Evolutionary conservation across 352 stramenopile genomes (phyloP), one percentile per base, ranked within the genome.

Genomic region (Globisporangium mamillatum): DNA sequence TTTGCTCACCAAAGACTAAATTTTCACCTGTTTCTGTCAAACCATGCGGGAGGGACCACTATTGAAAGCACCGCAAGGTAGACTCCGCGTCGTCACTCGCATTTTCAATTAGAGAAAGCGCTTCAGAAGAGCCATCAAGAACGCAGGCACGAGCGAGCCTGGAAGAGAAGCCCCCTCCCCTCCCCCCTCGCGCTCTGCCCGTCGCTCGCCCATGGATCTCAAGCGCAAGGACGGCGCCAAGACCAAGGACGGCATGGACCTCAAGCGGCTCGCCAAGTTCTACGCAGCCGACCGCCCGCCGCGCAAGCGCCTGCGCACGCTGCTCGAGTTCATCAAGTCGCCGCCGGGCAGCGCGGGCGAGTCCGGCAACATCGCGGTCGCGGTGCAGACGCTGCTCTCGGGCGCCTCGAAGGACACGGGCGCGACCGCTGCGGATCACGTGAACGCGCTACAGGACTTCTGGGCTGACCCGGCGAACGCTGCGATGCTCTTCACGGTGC

Each of bases 191-290:
- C 9, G 1, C 41, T 48, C 14, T n/a, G 16, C 8, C 44, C 44
- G 16, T 52, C 44, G 16, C 18, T 10, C n/a, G n/a, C 6, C 8
- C 9, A 66, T 66, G 61, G 61, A 66, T 53, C 61, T 66, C 48
- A 66, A 66, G 61, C 61, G 61, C 64, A 46, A 46, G 29, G 64
- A 54, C 22, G 56, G 44, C 22, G 44, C 44, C 29, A 66, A 66
- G 61, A 34, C 48, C 56, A 46, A 46, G 29, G 64, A 54, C 22
- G 56, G 44, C 22, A 58, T 59, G 34, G 53, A 57, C 29, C 74
- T 90, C 46, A 94, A 94, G 80, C 87, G 88, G 10, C 81, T 96
- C 41, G 82, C 82, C 64, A 94, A 94, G 75, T 96, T 96, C 82
- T 96, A 88, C 67, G 82, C 86, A 25, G 70, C 86, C 41, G 89